Conservation (phyloP, 2,329 filamentous ascomycete species). For the Curvularia sp. region DNA sequence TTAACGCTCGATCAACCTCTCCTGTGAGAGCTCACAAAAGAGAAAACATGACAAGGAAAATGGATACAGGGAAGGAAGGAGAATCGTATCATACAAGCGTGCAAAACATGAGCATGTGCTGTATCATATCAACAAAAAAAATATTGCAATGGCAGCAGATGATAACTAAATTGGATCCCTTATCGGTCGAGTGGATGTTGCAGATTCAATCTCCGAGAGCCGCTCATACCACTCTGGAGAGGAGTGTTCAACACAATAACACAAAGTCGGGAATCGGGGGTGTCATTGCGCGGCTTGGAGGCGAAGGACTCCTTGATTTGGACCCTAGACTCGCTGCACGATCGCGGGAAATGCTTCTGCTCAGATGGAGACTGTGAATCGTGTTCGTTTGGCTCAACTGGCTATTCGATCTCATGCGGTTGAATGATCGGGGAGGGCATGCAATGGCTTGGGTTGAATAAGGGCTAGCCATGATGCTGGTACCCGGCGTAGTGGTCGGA, state of each 20-base stretch:
- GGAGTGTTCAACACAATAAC: constrained; percentile 53
- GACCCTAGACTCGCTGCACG: constrained; percentile 29
- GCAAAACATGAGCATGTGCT: constrained; percentile 12
- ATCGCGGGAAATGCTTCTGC: constrained; percentile 35
- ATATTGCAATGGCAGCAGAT: not conserved
- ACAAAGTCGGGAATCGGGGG: constrained; percentile 56
- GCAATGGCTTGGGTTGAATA: constrained; percentile 69
- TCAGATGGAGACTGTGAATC: constrained; percentile 32
- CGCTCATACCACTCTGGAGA: constrained; percentile 48
- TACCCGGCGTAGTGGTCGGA: constrained; percentile 69
- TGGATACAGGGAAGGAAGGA: constrained; percentile 5
- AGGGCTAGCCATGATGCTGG: constrained; percentile 73
- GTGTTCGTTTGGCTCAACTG: constrained; percentile 23
- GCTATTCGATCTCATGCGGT: constrained; percentile 49
- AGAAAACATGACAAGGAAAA: constrained; percentile 9
- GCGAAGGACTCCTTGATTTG: constrained; percentile 43
- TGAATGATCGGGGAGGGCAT: constrained; percentile 45
- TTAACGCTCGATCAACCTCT: constrained; percentile 28
- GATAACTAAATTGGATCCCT: constrained; percentile 9
- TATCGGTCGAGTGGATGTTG: constrained; percentile 33
- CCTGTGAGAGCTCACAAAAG: constrained; percentile 26
- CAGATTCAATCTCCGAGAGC: constrained; percentile 40
- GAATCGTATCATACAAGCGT: constrained; percentile 21
- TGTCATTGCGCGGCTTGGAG: constrained; percentile 50
- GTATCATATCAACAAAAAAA: constrained; percentile 6